Evolutionary conservation across 768 basidiomycete genomes (phyloP).

Genomic region (Leccinum rimulosum): DNA sequence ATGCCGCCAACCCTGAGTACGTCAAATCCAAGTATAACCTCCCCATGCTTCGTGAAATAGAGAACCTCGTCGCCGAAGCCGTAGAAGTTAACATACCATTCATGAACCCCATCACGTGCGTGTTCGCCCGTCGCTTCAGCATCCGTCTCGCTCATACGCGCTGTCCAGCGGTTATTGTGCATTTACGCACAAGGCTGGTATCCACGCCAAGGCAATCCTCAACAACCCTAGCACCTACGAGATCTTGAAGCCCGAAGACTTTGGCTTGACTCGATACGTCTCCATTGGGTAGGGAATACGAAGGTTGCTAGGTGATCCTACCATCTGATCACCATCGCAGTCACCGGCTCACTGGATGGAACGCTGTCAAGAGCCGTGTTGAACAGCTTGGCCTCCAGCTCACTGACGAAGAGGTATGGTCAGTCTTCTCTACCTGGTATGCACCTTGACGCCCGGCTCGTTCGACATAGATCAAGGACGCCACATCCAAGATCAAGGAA

Average conservation of each 20-base stretch:
- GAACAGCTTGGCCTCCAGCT: slow-evolving; percentile 92
- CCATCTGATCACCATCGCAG: slow-evolving; percentile 35
- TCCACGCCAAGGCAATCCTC: slow-evolving; percentile 99
- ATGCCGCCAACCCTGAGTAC: slow-evolving; percentile 96
- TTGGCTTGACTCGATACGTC: slow-evolving; percentile 95
- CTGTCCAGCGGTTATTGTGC: slow-evolving; percentile 89
- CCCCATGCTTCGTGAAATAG: slow-evolving; percentile 94
- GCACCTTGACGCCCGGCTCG: slow-evolving; percentile 2
- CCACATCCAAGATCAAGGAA: slow-evolving; percentile 99
- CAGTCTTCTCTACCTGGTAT: neutral
- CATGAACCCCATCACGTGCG: slow-evolving; percentile 90
- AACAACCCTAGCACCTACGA: slow-evolving; percentile 99
- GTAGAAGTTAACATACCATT: slow-evolving; percentile 98
- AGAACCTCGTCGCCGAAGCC: slow-evolving; percentile 98
- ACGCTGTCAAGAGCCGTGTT: slow-evolving; percentile 98
- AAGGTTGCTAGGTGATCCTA: neutral
- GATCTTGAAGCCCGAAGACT: slow-evolving; percentile 98
- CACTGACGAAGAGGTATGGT: slow-evolving; percentile 77
- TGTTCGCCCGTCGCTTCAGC: neutral
- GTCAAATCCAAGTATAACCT: slow-evolving; percentile 99
- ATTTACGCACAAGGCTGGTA: slow-evolving; percentile 99
- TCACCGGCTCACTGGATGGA: slow-evolving; percentile 97
- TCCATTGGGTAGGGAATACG: slow-evolving; percentile 73
- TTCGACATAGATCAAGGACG: slow-evolving; percentile 81
- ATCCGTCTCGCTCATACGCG: neutral